These are phyloP conservation scores for Ophiostoma ips DNA, from an alignment of 2,329 filamentous ascomycete genomes.

Conservation along the genomic window DNA sequence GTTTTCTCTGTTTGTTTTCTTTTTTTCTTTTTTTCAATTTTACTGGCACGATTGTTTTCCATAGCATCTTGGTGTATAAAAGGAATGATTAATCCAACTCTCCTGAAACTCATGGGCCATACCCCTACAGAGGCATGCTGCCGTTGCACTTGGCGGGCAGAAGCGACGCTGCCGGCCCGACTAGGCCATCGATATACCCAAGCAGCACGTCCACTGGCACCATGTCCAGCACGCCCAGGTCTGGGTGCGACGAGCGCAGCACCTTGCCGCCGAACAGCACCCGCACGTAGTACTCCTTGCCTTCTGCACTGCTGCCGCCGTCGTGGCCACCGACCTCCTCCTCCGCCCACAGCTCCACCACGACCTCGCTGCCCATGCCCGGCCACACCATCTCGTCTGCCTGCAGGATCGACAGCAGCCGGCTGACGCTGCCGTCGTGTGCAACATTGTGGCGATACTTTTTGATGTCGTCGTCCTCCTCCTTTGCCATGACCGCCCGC, in stretches of 20 bases:
- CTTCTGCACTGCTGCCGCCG: background rate
- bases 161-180: conserved; percentile 37
- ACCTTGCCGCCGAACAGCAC: conserved; percentile 59
- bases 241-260: conserved; percentile 53
- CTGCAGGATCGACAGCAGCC: conserved; percentile 56
- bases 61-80: background rate
- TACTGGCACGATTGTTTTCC: background rate
- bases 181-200: conserved; percentile 57
- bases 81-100: too few relatives aligned
- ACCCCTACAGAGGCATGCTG: conserved; percentile 4
- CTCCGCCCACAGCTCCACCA: conserved; percentile 57
- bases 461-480: background rate
- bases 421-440: conserved; percentile 61
- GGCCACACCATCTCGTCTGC: conserved; percentile 69
- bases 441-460: conserved; percentile 64
- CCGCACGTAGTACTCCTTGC: conserved; percentile 37
- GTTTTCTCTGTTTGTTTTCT: background rate
- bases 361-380: conserved; percentile 66
- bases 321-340: conserved; percentile 8
- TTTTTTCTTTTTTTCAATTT: background rate
- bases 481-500: conserved; percentile 20
- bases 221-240: conserved; percentile 57
- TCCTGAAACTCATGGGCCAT: too few relatives aligned
- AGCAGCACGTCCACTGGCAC: conserved; percentile 50
- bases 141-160: conserved; percentile 14